These are phyloP conservation scores for Fomitopsis schrenkii DNA, from an alignment of 1,284 basidiomycete species.

Conservation along the genomic window DNA sequence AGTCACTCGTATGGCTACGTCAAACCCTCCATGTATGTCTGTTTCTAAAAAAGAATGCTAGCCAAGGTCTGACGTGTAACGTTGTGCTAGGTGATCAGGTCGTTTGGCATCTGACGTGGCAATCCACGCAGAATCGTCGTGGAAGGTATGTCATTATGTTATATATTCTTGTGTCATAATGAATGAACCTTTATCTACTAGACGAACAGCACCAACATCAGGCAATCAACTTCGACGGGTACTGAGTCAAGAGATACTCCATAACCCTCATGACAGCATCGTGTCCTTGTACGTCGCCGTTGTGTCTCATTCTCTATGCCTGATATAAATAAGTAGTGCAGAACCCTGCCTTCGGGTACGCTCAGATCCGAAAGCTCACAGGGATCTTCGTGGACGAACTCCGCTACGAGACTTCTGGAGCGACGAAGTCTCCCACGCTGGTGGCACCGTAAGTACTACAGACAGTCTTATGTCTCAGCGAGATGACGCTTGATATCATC, in stretches of 20 bases:
- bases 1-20: constrained; percentile 30
- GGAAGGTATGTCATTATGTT: neutral
- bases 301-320: neutral
- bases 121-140: neutral
- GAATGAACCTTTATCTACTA: neutral
- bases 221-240: neutral
- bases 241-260: neutral
- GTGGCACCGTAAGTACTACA: constrained; percentile 18
- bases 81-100: neutral
- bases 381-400: constrained; percentile 42
- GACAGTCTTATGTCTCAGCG: constrained; percentile 39
- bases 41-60: constrained; percentile 21
- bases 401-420: constrained; percentile 28
- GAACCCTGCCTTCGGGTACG: constrained; percentile 58
- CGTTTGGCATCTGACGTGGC: neutral
- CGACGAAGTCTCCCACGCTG: constrained; percentile 4
- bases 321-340: neutral
- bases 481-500: constrained; percentile 48
- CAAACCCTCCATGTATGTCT: constrained; percentile 25
- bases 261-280: neutral
- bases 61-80: constrained; percentile 20
- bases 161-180: neutral
- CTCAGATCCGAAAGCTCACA: constrained; percentile 51
- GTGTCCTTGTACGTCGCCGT: neutral
- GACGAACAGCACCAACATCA: neutral